Base-by-base conservation (phyloP, 2,329 filamentous ascomycete genomes). In the Neofusicoccum ribis region DNA sequence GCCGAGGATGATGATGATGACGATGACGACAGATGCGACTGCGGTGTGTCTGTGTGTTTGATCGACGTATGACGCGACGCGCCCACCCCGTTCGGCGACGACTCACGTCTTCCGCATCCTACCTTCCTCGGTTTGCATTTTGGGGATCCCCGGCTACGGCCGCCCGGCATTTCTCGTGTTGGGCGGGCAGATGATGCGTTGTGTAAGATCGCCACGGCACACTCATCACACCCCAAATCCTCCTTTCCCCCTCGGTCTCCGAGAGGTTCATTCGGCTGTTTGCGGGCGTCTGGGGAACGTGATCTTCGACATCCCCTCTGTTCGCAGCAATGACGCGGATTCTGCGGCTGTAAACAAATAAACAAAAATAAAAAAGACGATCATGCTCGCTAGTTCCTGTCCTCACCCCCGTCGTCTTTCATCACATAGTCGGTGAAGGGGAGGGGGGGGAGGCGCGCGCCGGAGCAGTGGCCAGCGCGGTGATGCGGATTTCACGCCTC, bases 351-450 rank as follows among this genome's bases (percentile, higher is more conserved):
- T 31, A 31, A 31, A 31, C 27, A 31, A 31, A 31, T 31, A 31
- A 31, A 31, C 27, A 31, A 31, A 7, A 31, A 31, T 7, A 7
- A 7, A 31, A 31, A 31, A 7, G 27, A 31, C 27, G 27, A 31
- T 31, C 27, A 31, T 31, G 27, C 23, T 23, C 23, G 23, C 23
- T 23, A 23, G 23, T 3, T 23, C 23, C 23, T 23, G 6, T 31
- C 27, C 27, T 31, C 27, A 5, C 27, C 27, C 27, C 27, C 27
- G 27, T 31, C 27, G 5, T 46, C 54, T 59, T 59, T 59, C 54
- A 59, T 59, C 54, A 59, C 39, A 59, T 59, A 59, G 54, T 59
- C 54, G 54, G 54, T 59, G 54, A 59, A 27, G 41, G 49, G 27
- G 50, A 49, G 3, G 37, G 14, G 37, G 37, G 8, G 14, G 37